Conservation (phyloP, 2,329 filamentous ascomycete species). For the Penicillium sp. region DNA sequence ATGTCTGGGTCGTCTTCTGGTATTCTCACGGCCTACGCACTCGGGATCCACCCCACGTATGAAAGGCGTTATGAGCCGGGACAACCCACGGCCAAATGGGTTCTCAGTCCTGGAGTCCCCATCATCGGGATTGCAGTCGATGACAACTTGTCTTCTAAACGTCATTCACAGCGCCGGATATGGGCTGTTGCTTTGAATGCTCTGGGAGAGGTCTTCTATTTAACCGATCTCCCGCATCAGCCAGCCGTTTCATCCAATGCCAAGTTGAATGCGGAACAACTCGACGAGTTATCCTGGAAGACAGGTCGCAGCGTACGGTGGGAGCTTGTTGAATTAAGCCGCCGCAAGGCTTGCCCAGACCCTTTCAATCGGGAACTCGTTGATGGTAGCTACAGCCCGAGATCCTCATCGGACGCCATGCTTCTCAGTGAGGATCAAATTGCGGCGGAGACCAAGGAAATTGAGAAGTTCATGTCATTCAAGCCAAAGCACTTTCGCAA, state of each 20-base stretch:
- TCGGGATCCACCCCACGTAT: conserved; percentile 58
- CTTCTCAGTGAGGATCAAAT: conserved; percentile 65
- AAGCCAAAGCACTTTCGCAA: conserved; percentile 73
- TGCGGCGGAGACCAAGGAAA: conserved; percentile 69
- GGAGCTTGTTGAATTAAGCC: conserved; percentile 71
- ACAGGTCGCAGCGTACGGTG: conserved; percentile 73
- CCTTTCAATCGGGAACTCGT: conserved; percentile 63
- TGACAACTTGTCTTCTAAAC: conserved; percentile 67
- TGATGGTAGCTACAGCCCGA: conserved; percentile 72
- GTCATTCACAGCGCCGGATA: conserved; percentile 63
- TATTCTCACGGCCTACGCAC: conserved; percentile 72
- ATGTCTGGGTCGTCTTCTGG: conserved; percentile 78
- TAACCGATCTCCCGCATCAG: conserved; percentile 62
- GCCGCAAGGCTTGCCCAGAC: conserved; percentile 65
- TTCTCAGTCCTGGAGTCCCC: conserved; percentile 84
- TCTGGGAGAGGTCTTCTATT: conserved; percentile 81
- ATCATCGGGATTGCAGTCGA: conserved; percentile 80
- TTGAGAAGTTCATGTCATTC: conserved; percentile 67
- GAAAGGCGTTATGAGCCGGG: conserved; percentile 61
- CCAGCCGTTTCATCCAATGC: conserved; percentile 43
- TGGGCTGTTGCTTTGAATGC: conserved; percentile 96
- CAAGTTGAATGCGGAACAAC: conserved; percentile 46
- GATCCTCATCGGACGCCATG: conserved; percentile 69
- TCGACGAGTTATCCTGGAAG: conserved; percentile 67
- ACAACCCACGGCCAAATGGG: conserved; percentile 82